Base-by-base conservation (phyloP, 2,329 filamentous ascomycete species). In the Cercospora janseana region DNA sequence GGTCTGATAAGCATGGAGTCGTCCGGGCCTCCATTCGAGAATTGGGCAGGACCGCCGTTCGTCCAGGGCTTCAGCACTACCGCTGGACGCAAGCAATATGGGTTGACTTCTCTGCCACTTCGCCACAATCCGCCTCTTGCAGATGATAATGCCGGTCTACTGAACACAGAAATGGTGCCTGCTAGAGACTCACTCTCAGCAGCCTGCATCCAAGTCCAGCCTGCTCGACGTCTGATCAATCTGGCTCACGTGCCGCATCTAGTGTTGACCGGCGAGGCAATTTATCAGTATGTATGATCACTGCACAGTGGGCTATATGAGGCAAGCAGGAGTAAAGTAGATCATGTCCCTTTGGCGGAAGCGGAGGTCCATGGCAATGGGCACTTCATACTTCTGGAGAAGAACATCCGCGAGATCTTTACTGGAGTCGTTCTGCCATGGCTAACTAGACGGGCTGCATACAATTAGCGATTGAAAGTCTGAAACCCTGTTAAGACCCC, bases 241-340 rank as follows among this genome's bases (percentile, higher is more conserved):
- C 63, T 85, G 6, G 59, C 63, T 2, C 68, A 69, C 12, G 69
- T 81, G 4, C 75, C 72, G 0, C 73, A 78, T 4, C 63, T 78
- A 1, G 54, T 82, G 12, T 59, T 80, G 20, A 81, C 78, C 0
- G 69, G 69, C 0, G 75, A 81, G 49, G 75, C 80, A 3, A 78
- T 76, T 44, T 74, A 71, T n/a, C 80, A 83, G 62, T 66, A 69
- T 68, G 7, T 83, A 77, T 52, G 81, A 84, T 56, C 75, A 77
- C 63, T 79, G 77, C 27, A 80, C 75, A 0, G 72, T 76, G 1
- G 54, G 63, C 9, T 83, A 76, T 60, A 60, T 83, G 59, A 58
- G 64, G 45, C 79, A 83, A 59, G 77, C 74, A 2, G 79, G 79
- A 0, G 70, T 75, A 1, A 59, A 0, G 69, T 72, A 1, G 67